A percentile compares a stretch with the other conserved stretches of the same genome.
phyloP scores from a whole-genome alignment of 306 rosid genomes.

The Prunus campanulata region DNA sequence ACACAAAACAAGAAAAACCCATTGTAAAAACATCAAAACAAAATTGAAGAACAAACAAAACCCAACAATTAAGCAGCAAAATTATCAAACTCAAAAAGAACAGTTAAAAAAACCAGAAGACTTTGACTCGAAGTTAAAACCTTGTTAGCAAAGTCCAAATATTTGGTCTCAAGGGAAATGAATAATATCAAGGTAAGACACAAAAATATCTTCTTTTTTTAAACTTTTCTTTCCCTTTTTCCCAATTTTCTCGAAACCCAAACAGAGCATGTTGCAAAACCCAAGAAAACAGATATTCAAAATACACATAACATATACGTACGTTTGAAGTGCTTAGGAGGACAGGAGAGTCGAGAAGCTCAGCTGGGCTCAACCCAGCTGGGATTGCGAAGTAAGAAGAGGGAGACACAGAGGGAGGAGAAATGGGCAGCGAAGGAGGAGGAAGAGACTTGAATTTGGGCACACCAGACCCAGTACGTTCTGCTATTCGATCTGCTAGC shows the following conservation, averaged over 20 bases:
- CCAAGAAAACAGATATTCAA: background rate
- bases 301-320: constrained; percentile 6
- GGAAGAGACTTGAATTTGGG: constrained; percentile 82
- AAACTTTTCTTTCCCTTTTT: background rate
- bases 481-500: constrained; percentile 51
- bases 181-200: background rate
- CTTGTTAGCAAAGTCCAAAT: background rate
- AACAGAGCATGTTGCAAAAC: background rate
- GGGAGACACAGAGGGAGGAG: constrained; percentile 69
- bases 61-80: constrained; percentile 6
- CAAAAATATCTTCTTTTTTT: background rate
- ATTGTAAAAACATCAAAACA: constrained; percentile 2
- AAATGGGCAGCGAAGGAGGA: constrained; percentile 81
- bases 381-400: constrained; percentile 76
- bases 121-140: background rate
- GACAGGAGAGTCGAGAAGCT: constrained; percentile 90
- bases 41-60: constrained; percentile 3
- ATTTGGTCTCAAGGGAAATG: background rate
- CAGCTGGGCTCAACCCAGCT: constrained; percentile 72
- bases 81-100: background rate
- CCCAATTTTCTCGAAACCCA: background rate
- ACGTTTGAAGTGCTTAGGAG: constrained; percentile 69
- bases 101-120: background rate
- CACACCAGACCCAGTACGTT: constrained; percentile 50
- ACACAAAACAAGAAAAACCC: constrained; percentile 1